phyloP scores from a whole-genome alignment of 2,329 filamentous ascomycete species.

The Alternaria metachromatica region DNA sequence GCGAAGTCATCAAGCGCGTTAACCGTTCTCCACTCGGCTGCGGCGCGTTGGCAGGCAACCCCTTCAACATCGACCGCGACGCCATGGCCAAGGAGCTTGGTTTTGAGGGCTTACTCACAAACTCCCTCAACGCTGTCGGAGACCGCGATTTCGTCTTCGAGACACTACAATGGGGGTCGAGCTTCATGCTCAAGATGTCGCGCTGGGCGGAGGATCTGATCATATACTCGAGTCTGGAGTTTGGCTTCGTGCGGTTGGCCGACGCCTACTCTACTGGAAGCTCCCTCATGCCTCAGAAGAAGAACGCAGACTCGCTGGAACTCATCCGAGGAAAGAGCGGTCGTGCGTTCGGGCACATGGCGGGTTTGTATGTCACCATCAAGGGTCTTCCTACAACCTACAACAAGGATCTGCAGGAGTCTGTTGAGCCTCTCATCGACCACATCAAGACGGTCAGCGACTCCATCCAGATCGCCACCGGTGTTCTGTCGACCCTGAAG shows the following conservation, averaged over 20 bases:
- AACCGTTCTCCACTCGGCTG: slow-evolving; percentile 75
- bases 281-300: slow-evolving; percentile 83
- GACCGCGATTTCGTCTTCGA: slow-evolving; percentile 86
- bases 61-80: slow-evolving; percentile 80
- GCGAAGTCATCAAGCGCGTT: slow-evolving; percentile 75
- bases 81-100: slow-evolving; percentile 81
- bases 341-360: slow-evolving; percentile 80
- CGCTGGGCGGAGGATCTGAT: slow-evolving; percentile 87
- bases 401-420: slow-evolving; percentile 93
- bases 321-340: slow-evolving; percentile 80
- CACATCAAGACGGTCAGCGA: slow-evolving; percentile 81
- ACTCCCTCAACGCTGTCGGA: slow-evolving; percentile 76
- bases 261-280: slow-evolving; percentile 82
- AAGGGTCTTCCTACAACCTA: slow-evolving; percentile 82
- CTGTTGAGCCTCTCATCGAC: slow-evolving; percentile 84
- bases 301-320: slow-evolving; percentile 78
- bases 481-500: slow-evolving; percentile 76
- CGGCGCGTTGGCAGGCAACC: slow-evolving; percentile 81
- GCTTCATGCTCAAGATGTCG: slow-evolving; percentile 79
- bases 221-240: slow-evolving; percentile 78
- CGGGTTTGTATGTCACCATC: slow-evolving; percentile 77
- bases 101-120: slow-evolving; percentile 76
- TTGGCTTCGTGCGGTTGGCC: slow-evolving; percentile 75
- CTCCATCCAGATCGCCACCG: slow-evolving; percentile 81
- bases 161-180: slow-evolving; percentile 78